Conservation (phyloP, 2,329 filamentous ascomycete species). For the Aspergillus sp. region DNA sequence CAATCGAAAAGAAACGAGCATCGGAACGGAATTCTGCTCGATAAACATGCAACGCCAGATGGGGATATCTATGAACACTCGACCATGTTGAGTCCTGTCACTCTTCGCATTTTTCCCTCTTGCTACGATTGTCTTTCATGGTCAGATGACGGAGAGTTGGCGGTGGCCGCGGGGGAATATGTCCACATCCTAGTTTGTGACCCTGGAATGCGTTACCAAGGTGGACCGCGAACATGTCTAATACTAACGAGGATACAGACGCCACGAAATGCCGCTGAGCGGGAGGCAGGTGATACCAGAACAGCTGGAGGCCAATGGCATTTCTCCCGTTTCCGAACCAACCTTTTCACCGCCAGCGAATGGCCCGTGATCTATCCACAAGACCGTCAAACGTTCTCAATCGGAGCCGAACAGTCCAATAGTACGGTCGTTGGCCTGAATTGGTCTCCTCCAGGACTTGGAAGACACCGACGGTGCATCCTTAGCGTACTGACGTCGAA, state of each 20-base stretch:
- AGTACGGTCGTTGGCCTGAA: conserved; percentile 44
- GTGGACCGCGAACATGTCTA: background rate
- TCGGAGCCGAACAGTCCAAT: conserved; percentile 53
- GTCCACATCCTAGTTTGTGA: conserved; percentile 46
- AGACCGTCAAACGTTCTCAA: conserved; percentile 43
- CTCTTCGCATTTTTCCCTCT: conserved; percentile 44
- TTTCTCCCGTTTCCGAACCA: conserved; percentile 40
- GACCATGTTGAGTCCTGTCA: conserved; percentile 27
- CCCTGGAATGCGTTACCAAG: background rate
- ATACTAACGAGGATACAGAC: conserved; percentile 13
- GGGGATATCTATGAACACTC: background rate
- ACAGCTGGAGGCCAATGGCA: conserved; percentile 29
- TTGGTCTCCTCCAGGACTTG: conserved; percentile 54
- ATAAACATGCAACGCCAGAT: background rate
- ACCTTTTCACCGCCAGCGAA: conserved; percentile 48
- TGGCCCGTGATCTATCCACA: conserved; percentile 43
- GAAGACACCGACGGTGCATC: conserved; percentile 47
- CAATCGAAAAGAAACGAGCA: too few species aligned
- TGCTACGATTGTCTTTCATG: conserved; percentile 50
- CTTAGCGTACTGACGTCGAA: conserved; percentile 53
- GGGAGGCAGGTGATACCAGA: conserved; percentile 15
- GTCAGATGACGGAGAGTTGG: conserved; percentile 54
- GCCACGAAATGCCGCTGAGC: conserved; percentile 14
- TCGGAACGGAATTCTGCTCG: too few species aligned
- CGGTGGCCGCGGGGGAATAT: conserved; percentile 50